Evolutionary conservation across 768 basidiomycete species (phyloP).

Genomic region (Russula foetens): DNA sequence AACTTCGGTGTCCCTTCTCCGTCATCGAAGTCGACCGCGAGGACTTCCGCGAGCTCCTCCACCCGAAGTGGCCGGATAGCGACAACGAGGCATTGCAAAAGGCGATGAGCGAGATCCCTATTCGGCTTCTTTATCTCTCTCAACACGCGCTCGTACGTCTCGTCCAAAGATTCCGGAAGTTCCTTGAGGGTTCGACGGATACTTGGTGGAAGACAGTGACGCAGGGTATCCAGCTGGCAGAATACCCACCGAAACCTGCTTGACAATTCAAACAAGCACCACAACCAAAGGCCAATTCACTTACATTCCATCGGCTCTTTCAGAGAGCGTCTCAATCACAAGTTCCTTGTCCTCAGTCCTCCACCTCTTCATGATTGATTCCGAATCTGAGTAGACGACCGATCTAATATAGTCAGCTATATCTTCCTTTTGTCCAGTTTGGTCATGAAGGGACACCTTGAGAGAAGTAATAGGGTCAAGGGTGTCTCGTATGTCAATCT

Average conservation of each 20-base stretch:
- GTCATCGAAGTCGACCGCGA: not conserved
- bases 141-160: conserved; percentile 1
- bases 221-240: not conserved
- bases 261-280: not conserved
- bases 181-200: not conserved
- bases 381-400: not conserved
- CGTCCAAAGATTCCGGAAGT: not conserved
- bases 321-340: not conserved
- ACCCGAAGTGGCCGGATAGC: not conserved
- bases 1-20: not conserved
- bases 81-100: conserved; percentile 1
- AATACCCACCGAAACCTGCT: not conserved
- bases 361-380: not conserved
- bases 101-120: not conserved
- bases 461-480: not conserved
- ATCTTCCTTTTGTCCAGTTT: conserved; percentile 2
- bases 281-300: not conserved
- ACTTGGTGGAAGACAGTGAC: not conserved
- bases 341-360: not conserved
- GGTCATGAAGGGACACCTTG: not conserved
- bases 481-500: not conserved
- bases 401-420: not conserved
- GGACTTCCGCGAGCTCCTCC: not conserved
- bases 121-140: not conserved
- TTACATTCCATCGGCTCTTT: conserved; percentile 8